Evolutionary conservation across 2,329 filamentous ascomycete genomes (phyloP), one percentile per base, ranked within the genome.

Genomic region (Trichoderma brevicompactum): DNA sequence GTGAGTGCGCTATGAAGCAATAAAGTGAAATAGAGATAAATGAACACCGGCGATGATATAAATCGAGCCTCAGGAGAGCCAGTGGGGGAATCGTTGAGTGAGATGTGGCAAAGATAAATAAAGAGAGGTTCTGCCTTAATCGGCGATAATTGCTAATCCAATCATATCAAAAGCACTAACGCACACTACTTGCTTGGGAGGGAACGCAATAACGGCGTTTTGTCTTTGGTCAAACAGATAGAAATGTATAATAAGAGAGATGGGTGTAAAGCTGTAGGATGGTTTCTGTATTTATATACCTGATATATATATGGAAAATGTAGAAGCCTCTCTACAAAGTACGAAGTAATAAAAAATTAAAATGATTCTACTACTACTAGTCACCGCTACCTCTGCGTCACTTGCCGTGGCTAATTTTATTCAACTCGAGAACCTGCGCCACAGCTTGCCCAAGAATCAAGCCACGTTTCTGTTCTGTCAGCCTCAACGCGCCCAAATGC

Each of bases 41-140:
- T 28, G 23, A 28, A 28, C 5, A 2, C 23, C 23, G 2, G 23
- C 23, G 23, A 28, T 28, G 23, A 10, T 10, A 41, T 5, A 10
- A 41, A 15, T 43, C 32, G 23, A 43, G 38, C 23, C 3, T 19
- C 5, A 12, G 23, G 59, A 36, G n/a, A 19, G 41, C 32, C 5
- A 41, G 23, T 15, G 36, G 5, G 10, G 34, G 23, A 23, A 41
- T 7, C 13, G 10, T 15, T 12, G 49, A 53, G 49, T 15, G 49
- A 52, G 49, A 32, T 43, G 59, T 62, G 59, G 59, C 48, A 62
- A 62, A 62, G 48, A 38, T 44, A 38, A 62, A 38, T 52, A 53
- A 53, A 15, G 17, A 9, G 44, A 60, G 56, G 34, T 48, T 49
- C 32, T 53, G 48, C 40, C 48, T 62, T 23, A 34, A 19, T 43